Percentiles rank a stretch among this genome's conserved stretches.
Evolutionary conservation across 257 asterid genomes (phyloP).

Genomic region (Lithospermum erythrorhizon): DNA sequence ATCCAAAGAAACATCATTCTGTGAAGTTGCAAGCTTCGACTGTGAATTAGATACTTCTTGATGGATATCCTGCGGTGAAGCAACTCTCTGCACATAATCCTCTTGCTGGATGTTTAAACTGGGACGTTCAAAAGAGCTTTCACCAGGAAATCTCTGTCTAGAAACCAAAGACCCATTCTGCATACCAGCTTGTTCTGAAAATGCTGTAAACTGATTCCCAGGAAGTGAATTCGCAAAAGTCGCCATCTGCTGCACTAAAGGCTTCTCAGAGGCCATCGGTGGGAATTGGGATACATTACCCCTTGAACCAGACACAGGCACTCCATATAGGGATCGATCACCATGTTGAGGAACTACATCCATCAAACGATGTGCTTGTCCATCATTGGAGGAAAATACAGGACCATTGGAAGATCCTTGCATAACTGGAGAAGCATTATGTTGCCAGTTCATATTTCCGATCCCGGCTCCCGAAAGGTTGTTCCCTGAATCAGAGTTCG

Average conservation of each 20-base stretch:
- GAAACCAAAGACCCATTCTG: constrained; percentile 35
- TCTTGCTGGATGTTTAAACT: constrained; percentile 29
- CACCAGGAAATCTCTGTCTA: constrained; percentile 44
- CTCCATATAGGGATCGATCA: constrained; percentile 83
- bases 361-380: constrained; percentile 36
- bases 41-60: constrained; percentile 32
- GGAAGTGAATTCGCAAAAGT: constrained; percentile 35
- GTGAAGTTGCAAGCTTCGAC: constrained; percentile 30
- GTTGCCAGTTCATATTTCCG: constrained; percentile 52
- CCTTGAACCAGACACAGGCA: constrained; percentile 75
- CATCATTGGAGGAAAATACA: constrained; percentile 36
- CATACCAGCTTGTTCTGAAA: constrained; percentile 33
- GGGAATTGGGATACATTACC: constrained; percentile 45
- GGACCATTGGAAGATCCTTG: constrained; percentile 54
- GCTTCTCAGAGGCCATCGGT: constrained; percentile 36
- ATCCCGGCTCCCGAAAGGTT: constrained; percentile 42
- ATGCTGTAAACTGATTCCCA: constrained; percentile 30
- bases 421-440: constrained; percentile 38
- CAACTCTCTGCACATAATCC: constrained; percentile 33
- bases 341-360: constrained; percentile 54
- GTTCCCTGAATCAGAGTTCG: constrained; percentile 34
- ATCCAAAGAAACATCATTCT: constrained; percentile 55
- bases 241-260: constrained; percentile 38
- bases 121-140: constrained; percentile 27
- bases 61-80: constrained; percentile 27